phyloP scores from a whole-genome alignment of 306 rosid species.

The Hylodesmum podocarpum region DNA sequence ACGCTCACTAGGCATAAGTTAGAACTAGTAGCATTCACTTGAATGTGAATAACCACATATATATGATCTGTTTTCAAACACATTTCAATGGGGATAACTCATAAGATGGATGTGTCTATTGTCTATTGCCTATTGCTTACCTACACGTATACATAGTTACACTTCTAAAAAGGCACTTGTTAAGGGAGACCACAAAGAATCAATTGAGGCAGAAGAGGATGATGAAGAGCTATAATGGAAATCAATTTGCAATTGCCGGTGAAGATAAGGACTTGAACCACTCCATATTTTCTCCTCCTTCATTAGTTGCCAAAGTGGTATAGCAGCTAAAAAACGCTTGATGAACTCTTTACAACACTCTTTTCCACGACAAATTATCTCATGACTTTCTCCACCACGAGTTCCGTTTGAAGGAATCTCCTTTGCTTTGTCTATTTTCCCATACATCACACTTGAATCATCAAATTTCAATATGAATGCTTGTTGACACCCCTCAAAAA shows the following conservation, averaged over 20 bases:
- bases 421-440: conserved; percentile 8
- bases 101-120: not conserved
- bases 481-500: conserved; percentile 62
- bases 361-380: conserved; percentile 55
- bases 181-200: conserved; percentile 33
- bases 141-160: not conserved
- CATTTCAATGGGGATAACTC: not conserved
- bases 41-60: too few species aligned
- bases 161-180: conserved; percentile 25
- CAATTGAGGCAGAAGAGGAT: conserved; percentile 21
- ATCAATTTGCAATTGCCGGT: conserved; percentile 67
- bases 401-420: not conserved
- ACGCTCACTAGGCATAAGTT: too few species aligned
- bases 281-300: conserved; percentile 46
- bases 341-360: conserved; percentile 83
- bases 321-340: conserved; percentile 66
- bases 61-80: too few species aligned
- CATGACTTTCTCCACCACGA: not conserved
- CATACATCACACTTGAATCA: conserved; percentile 49
- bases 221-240: conserved; percentile 53
- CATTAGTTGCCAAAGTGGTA: conserved; percentile 51
- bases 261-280: conserved; percentile 35
- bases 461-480: conserved; percentile 72
- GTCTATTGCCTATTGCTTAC: too few species aligned
- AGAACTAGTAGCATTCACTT: too few species aligned